Evolutionary conservation across 2,329 filamentous ascomycete species (phyloP).

Genomic region (Sclerotinia subarctica): DNA sequence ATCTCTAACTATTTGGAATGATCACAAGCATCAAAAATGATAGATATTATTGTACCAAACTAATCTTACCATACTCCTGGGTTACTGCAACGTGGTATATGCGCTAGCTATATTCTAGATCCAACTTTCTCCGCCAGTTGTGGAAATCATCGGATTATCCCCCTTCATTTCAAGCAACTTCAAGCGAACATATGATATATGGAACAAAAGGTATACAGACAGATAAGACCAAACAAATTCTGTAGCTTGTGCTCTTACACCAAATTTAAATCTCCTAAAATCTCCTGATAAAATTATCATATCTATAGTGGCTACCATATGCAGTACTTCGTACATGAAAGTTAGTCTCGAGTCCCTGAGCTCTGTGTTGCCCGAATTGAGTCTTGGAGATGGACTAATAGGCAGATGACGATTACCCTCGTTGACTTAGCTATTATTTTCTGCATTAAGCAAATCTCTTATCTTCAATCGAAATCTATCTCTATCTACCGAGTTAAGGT

Average conservation of each 20-base stretch:
- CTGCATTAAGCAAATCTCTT: not conserved
- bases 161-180: slow-evolving; percentile 16
- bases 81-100: not conserved
- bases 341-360: not conserved
- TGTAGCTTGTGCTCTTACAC: no score
- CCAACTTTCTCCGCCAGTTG: not conserved
- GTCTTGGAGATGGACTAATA: no score
- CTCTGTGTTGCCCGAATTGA: not conserved
- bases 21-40: not conserved
- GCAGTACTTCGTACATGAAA: no score
- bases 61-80: not conserved
- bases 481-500: not conserved
- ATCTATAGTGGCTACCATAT: no score
- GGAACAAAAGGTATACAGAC: not conserved
- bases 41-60: not conserved
- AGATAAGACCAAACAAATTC: not conserved
- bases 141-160: not conserved
- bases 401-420: not conserved
- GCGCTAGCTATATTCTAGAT: not conserved
- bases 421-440: not conserved
- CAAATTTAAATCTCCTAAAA: no score
- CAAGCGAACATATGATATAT: not conserved
- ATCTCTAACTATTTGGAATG: not conserved
- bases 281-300: no score
- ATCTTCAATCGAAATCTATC: not conserved